Evolutionary conservation across 768 basidiomycete species (phyloP), one percentile per base, ranked within the genome.

Genomic region (Jaapia argillacea): DNA sequence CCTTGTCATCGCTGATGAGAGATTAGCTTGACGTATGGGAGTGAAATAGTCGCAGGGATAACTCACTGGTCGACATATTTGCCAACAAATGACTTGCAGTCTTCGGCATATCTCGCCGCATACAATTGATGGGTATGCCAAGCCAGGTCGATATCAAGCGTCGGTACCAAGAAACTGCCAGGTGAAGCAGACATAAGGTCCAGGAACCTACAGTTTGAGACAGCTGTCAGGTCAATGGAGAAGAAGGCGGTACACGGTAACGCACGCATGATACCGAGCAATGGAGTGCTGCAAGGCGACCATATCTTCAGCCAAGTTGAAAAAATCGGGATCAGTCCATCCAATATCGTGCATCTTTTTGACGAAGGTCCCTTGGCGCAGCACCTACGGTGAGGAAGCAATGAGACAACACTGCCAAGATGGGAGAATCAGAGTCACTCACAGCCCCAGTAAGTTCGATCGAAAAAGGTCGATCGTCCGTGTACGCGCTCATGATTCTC

Each of bases 101-200:
- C 71, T 1, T 46, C 39, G 4, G 55, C 51, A 51, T 85, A 85
- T 26, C 63, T 60, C 2, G 43, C 46, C 0, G 66, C 65, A 54
- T 70, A 63, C 4, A 85, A 65, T 48, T 84, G 82, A 45, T 85
- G 81, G 0, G 80, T 81, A 48, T 87, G 84, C 82, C 83, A 85
- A 3, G 70, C 74, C 16, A 87, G 63, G 49, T 85, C 84, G 26
- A 86, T 82, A 47, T 85, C 81, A 14, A 85, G 56, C 1, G 80
- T 82, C 7, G 79, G 77, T 2, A 79, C 75, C 27, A 70, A 63
- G 54, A 74, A 69, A 0, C 63, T 54, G 6, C 51, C 52, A 1
- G 72, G 66, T 0, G 62, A 64, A 1, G 66, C 64, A 12, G 69
- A 55, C 58, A 76, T 67, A 22, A 82, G 56, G 45, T 79, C 77